Percentiles rank a stretch among this genome's conserved stretches.
phyloP scores from a whole-genome alignment of 2,329 filamentous ascomycete species.

The Cytospora mali region DNA sequence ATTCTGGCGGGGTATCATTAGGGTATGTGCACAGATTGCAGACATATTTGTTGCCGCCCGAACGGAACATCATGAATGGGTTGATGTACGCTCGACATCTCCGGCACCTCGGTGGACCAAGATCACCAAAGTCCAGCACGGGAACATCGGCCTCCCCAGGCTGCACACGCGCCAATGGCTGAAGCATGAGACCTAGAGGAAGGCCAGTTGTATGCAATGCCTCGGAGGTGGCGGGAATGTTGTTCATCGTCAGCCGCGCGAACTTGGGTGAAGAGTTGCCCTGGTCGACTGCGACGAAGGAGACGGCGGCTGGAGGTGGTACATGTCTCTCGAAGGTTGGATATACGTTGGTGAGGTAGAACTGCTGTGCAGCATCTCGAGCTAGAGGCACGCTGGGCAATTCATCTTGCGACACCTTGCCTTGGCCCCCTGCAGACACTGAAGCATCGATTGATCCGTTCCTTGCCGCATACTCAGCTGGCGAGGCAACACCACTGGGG shows the following conservation, averaged over 20 bases:
- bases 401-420: slow-evolving; percentile 84
- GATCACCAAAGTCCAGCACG: slow-evolving; percentile 91
- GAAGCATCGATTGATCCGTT: slow-evolving; percentile 47
- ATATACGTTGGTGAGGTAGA: slow-evolving; percentile 86
- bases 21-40: slow-evolving; percentile 98
- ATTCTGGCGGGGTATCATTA: slow-evolving; percentile 89
- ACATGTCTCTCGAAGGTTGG: slow-evolving; percentile 94
- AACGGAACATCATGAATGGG: slow-evolving; percentile 96
- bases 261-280: slow-evolving; percentile 96
- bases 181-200: slow-evolving; percentile 83
- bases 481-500: slow-evolving; percentile 44
- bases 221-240: slow-evolving; percentile 82
- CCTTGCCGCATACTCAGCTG: slow-evolving; percentile 51
- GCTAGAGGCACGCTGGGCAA: slow-evolving; percentile 88
- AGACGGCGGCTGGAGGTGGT: slow-evolving; percentile 83
- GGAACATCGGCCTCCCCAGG: slow-evolving; percentile 86
- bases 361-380: slow-evolving; percentile 78
- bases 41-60: slow-evolving; percentile 92
- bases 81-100: slow-evolving; percentile 97
- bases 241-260: slow-evolving; percentile 88
- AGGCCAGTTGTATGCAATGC: slow-evolving; percentile 78
- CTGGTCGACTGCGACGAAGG: slow-evolving; percentile 93
- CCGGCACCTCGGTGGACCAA: slow-evolving; percentile 85
- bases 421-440: slow-evolving; percentile 65
- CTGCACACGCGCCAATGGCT: slow-evolving; percentile 82